phyloP scores from a whole-genome alignment of 1,284 basidiomycete genomes.

The Fomitopsis palustris region DNA sequence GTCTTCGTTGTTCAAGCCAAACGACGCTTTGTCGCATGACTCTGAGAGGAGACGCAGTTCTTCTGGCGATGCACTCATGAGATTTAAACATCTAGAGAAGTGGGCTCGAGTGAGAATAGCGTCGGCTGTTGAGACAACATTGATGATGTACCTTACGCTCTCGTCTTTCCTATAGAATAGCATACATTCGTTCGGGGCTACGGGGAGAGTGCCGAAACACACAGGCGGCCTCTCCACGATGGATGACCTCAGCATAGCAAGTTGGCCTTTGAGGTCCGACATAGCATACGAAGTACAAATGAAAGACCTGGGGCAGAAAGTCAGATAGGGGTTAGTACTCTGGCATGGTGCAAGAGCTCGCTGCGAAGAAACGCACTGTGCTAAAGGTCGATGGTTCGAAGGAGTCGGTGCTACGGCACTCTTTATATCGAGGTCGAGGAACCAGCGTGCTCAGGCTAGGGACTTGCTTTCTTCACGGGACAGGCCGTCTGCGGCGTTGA shows the following conservation, averaged over 20 bases:
- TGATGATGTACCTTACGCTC: not conserved
- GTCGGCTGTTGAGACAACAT: not conserved
- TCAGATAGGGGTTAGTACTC: too few species aligned
- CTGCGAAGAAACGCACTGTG: too few species aligned
- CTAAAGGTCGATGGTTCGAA: too few species aligned
- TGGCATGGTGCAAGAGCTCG: too few species aligned
- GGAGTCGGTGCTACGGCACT: too few species aligned
- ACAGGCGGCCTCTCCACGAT: not conserved
- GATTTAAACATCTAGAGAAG: not conserved
- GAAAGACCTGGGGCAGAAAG: not conserved
- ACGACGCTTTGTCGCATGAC: constrained; percentile 20
- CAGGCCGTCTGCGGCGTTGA: too few species aligned
- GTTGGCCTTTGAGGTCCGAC: not conserved
- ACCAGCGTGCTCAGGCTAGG: too few species aligned
- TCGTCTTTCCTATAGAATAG: not conserved
- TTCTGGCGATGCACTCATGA: constrained; percentile 1
- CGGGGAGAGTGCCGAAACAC: not conserved
- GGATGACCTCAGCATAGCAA: not conserved
- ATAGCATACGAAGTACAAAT: constrained; percentile 3
- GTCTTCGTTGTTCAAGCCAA: constrained; percentile 17
- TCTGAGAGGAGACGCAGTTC: constrained; percentile 15
- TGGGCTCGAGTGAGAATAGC: not conserved
- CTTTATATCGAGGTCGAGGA: too few species aligned
- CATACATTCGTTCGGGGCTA: not conserved
- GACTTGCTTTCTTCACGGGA: too few species aligned